Percentiles rank a stretch among this genome's conserved stretches.
These are phyloP conservation scores for Erucastrum elatum DNA, from an alignment of 345 rosid genomes.

Conservation along the genomic window DNA sequence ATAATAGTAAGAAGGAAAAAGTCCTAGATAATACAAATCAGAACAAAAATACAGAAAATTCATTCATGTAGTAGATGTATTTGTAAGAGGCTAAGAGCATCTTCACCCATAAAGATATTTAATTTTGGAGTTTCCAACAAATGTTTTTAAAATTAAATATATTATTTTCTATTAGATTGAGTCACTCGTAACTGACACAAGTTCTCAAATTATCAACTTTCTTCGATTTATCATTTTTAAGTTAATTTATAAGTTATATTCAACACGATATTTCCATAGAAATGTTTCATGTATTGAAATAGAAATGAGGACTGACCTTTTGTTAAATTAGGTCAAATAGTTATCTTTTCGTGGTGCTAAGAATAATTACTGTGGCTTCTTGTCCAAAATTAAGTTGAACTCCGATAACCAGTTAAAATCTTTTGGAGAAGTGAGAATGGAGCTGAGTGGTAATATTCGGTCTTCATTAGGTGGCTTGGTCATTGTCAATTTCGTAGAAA, in stretches of 20 bases:
- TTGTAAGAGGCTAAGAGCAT: too few relatives aligned
- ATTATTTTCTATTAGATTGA: too few relatives aligned
- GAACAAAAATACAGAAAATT: neutral
- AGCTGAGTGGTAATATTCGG: conserved; percentile 34
- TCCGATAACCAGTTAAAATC: conserved; percentile 4
- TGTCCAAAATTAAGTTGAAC: neutral
- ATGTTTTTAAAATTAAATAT: too few relatives aligned
- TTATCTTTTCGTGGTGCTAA: neutral
- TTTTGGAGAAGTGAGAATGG: conserved; percentile 39
- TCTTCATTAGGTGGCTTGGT: conserved; percentile 32
- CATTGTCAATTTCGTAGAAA: conserved; percentile 32
- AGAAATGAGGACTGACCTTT: neutral
- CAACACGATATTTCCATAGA: neutral
- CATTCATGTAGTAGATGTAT: too few relatives aligned
- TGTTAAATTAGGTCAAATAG: conserved; percentile 6
- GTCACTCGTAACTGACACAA: neutral
- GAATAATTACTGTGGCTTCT: neutral
- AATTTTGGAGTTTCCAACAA: too few relatives aligned
- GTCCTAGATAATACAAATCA: neutral
- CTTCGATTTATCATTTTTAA: neutral
- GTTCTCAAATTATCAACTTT: neutral
- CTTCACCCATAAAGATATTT: too few relatives aligned
- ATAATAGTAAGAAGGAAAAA: neutral
- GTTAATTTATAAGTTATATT: neutral
- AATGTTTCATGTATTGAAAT: neutral